phyloP scores from a whole-genome alignment of 2,329 filamentous ascomycete species.

The Colletotrichum musicola region DNA sequence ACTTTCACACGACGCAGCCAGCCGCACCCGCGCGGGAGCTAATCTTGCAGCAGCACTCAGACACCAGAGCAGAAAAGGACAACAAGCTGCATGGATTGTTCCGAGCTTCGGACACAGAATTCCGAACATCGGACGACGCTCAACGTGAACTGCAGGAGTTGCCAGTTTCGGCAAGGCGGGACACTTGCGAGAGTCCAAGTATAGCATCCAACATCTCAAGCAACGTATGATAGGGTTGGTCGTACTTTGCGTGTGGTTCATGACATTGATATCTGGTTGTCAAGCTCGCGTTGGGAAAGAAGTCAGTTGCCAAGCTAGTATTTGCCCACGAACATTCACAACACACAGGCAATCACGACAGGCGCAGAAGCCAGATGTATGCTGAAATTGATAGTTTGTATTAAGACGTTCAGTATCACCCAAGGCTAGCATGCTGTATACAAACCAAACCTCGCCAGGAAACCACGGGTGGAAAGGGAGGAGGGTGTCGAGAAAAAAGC shows the following conservation, averaged over 20 bases:
- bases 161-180: conserved; percentile 26
- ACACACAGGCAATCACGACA: not conserved
- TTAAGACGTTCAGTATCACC: not conserved
- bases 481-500: not conserved
- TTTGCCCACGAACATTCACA: not conserved
- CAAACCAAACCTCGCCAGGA: not conserved
- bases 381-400: not conserved
- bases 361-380: not conserved
- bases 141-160: not conserved
- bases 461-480: not conserved
- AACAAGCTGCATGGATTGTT: not conserved
- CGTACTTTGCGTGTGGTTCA: not conserved
- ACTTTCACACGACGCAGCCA: not conserved
- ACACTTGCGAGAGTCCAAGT: not conserved
- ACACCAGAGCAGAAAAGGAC: not conserved
- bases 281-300: not conserved
- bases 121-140: not conserved
- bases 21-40: conserved; percentile 2
- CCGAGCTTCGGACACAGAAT: conserved; percentile 9
- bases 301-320: not conserved
- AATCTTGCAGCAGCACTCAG: conserved; percentile 1
- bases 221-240: too few species aligned
- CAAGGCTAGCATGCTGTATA: not conserved
- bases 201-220: too few species aligned
- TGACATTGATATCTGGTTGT: not conserved